These are phyloP conservation scores for Cladophialophora carrionii DNA, from an alignment of 2,329 filamentous ascomycete species.

Conservation along the genomic window DNA sequence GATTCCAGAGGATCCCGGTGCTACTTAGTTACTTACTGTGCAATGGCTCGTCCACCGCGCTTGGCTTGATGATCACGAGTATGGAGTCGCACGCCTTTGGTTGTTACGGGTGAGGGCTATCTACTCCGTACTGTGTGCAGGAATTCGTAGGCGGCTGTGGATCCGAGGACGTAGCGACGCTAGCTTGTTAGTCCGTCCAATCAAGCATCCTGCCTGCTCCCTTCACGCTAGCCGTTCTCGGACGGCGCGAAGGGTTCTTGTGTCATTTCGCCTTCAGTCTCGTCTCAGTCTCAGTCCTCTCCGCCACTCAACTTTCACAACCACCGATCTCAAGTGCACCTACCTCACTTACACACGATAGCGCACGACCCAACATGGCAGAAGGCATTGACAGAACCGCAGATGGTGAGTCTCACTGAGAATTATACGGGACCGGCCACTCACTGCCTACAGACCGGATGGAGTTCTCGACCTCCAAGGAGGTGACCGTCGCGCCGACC, in stretches of 20 bases:
- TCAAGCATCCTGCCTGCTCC: neutral
- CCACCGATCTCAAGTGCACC: neutral
- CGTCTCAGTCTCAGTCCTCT: neutral
- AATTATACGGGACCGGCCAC: neutral
- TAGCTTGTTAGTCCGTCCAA: neutral
- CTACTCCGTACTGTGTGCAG: too few species aligned
- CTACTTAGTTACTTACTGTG: neutral
- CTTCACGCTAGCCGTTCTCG: neutral
- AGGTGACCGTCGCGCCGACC: constrained; percentile 89
- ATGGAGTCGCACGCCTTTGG: too few species aligned
- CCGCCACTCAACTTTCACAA: neutral
- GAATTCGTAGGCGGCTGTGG: too few species aligned
- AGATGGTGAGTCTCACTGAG: constrained; percentile 57
- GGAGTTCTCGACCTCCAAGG: constrained; percentile 97
- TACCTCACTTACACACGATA: neutral
- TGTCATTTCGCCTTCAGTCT: constrained; percentile 1
- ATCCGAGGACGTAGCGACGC: too few species aligned
- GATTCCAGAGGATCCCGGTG: neutral
- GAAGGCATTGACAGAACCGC: constrained; percentile 90
- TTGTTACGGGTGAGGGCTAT: too few species aligned
- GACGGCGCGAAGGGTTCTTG: neutral
- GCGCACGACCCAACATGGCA: constrained; percentile 67
- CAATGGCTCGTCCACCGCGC: neutral
- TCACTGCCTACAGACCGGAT: constrained; percentile 69
- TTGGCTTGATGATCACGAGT: too few species aligned